Percentiles rank a stretch among this genome's conserved stretches.
Evolutionary conservation across 2,329 filamentous ascomycete genomes (phyloP).

Genomic region (Geosmithia morbida): DNA sequence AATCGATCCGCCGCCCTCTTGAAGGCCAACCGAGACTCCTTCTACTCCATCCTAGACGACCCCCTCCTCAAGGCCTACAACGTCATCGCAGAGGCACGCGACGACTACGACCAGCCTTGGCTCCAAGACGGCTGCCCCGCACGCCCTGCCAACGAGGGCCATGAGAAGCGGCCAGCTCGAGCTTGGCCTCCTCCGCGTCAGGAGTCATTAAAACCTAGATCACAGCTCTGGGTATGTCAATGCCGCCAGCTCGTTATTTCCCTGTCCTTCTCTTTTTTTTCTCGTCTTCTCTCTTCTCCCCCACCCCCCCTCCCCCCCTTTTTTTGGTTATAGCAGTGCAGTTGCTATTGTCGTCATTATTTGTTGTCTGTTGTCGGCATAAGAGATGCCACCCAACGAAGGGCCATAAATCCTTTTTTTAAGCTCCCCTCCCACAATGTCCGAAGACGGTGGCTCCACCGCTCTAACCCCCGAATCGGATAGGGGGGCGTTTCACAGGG

Average conservation of each 20-base stretch:
- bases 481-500: neutral
- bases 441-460: neutral
- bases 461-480: neutral
- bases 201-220: conserved; percentile 30
- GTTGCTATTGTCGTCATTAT: too few species aligned
- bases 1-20: neutral
- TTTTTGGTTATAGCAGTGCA: too few species aligned
- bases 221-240: conserved; percentile 20
- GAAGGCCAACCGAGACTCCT: conserved; percentile 26
- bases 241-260: neutral
- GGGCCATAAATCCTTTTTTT: neutral
- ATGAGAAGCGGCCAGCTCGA: conserved; percentile 15
- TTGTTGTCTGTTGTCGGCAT: too few species aligned
- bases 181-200: conserved; percentile 29
- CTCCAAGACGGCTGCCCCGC: neutral
- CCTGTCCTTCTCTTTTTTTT: neutral
- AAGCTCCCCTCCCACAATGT: neutral
- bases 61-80: conserved; percentile 29
- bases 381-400: neutral
- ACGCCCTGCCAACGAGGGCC: neutral
- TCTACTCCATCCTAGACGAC: conserved; percentile 39
- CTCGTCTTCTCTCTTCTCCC: too few species aligned
- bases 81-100: conserved; percentile 5
- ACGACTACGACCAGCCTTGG: conserved; percentile 7
- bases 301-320: too few species aligned